Evolutionary conservation across 345 rosid species (phyloP), one percentile per base, ranked within the genome.

Genomic region (Pistacia atlantica): DNA sequence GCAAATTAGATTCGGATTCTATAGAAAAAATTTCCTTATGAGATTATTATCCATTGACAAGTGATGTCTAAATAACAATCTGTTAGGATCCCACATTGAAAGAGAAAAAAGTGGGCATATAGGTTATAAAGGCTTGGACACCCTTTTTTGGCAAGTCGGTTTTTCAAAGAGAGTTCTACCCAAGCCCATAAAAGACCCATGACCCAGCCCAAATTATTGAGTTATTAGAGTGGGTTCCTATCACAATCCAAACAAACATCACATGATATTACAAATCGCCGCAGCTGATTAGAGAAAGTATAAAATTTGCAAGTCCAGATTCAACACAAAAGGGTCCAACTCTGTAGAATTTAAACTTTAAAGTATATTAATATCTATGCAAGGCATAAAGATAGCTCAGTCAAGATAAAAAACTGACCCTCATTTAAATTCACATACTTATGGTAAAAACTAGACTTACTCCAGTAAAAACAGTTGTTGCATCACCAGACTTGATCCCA

Each of bases 381-480:
- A 42, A 42, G 46, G 46, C 46, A 42, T 42, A 8, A 42, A 42
- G 46, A 8, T 8, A 8, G 46, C 9, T 8, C 46, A 42, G 46
- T 42, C 46, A 42, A 42, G 46, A 42, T 7, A 42, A 48, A 63
- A 68, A 69, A 5, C 18, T 2, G 45, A 38, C 25, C 57, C 42
- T 9, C 49, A 64, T 49, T 51, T 76, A 64, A 18, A 54, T 42
- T 45, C 57, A 25, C 65, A 61, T 64, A 66, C 73, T 66, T 51
- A 65, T 14, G 58, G n/a, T 22, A 25, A 76, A 56, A 12, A 74
- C 22, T 46, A 71, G 38, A 84, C 98, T 85, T 89, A 96, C 99
- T 62, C 99, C 99, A 12, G 98, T 93, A 80, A 96, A 96, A 59
- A 87, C 97, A 57, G 97, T 96, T 71, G 91, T 84, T 55, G 93